Percentiles rank a stretch among this genome's conserved stretches.
These are phyloP conservation scores for Cryptococcus sp. DNA, from an alignment of 1,284 basidiomycete species.

Conservation along the genomic window DNA sequence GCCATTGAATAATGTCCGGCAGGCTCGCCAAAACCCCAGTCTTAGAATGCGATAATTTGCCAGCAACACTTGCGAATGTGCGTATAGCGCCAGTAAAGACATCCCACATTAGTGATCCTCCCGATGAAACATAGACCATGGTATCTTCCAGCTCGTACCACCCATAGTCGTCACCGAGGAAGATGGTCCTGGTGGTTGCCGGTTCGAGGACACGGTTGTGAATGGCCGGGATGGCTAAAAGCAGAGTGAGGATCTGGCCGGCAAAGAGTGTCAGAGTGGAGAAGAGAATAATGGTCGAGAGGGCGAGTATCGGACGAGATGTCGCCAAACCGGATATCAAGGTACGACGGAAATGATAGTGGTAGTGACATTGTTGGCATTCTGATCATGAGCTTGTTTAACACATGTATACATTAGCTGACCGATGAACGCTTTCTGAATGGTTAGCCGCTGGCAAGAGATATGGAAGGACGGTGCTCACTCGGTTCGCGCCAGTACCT, in stretches of 20 bases:
- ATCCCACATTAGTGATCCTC: slow-evolving; percentile 32
- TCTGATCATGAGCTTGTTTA: slow-evolving; percentile 20
- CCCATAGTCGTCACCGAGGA: slow-evolving; percentile 12
- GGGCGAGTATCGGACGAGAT: slow-evolving; percentile 32
- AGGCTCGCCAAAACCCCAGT: slow-evolving; percentile 6
- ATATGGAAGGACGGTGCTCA: slow-evolving; percentile 8
- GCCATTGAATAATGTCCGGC: neutral
- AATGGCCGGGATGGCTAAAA: slow-evolving; percentile 14
- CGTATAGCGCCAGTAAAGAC: slow-evolving; percentile 29
- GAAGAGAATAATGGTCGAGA: slow-evolving; percentile 38
- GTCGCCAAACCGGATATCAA: slow-evolving; percentile 42
- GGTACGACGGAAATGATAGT: slow-evolving; percentile 41
- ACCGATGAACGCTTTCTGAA: slow-evolving; percentile 41
- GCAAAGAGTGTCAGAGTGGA: slow-evolving; percentile 24
- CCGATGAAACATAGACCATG: slow-evolving; percentile 22
- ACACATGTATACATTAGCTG: neutral
- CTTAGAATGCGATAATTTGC: slow-evolving; percentile 12
- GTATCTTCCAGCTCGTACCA: slow-evolving; percentile 12
- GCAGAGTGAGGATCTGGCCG: slow-evolving; percentile 29
- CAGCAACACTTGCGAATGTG: slow-evolving; percentile 31
- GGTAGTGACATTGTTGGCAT: slow-evolving; percentile 46
- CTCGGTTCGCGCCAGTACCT: slow-evolving; percentile 40
- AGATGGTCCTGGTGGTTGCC: slow-evolving; percentile 3
- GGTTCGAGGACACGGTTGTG: slow-evolving; percentile 8
- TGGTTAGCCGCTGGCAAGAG: neutral